Conservation (phyloP, 2,329 filamentous ascomycete genomes). For the Colletotrichum endophyticum region DNA sequence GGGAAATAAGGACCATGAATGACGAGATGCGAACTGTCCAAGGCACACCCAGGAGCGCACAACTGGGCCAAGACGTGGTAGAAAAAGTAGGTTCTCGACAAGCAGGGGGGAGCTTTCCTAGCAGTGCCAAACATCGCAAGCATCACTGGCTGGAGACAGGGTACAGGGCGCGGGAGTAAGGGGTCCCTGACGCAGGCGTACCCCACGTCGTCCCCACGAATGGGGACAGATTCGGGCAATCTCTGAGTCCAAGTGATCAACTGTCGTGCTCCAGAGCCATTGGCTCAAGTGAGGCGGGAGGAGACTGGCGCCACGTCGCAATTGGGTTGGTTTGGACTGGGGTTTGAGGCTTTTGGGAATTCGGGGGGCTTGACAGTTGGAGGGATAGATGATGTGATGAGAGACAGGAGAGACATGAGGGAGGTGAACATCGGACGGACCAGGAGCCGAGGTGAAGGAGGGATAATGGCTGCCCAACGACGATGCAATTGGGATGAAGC, state of each 20-base stretch:
- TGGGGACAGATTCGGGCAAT: conserved; percentile 5
- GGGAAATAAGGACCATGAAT: conserved; percentile 4
- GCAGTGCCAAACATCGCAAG: conserved; percentile 17
- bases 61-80: conserved; percentile 5
- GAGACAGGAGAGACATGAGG: background rate
- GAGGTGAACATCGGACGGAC: conserved; percentile 8
- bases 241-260: conserved; percentile 20
- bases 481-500: conserved; percentile 6
- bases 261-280: conserved; percentile 20
- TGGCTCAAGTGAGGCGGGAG: conserved; percentile 18
- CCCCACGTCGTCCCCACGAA: conserved; percentile 20
- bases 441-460: background rate
- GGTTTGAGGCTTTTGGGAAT: conserved; percentile 1
- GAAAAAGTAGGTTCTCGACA: conserved; percentile 7
- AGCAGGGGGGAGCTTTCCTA: conserved; percentile 13
- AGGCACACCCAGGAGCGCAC: background rate
- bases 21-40: conserved; percentile 8
- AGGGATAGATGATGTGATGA: background rate
- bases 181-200: conserved; percentile 20
- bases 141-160: conserved; percentile 13
- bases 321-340: conserved; percentile 15
- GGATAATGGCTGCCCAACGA: conserved; percentile 23
- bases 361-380: background rate
- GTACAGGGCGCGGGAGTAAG: conserved; percentile 15
- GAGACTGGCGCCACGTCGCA: conserved; percentile 24